Percentiles rank a stretch among this genome's conserved stretches.
These are phyloP conservation scores for Arthrocladium fulminans DNA, from an alignment of 2,329 filamentous ascomycete genomes.

Conservation along the genomic window DNA sequence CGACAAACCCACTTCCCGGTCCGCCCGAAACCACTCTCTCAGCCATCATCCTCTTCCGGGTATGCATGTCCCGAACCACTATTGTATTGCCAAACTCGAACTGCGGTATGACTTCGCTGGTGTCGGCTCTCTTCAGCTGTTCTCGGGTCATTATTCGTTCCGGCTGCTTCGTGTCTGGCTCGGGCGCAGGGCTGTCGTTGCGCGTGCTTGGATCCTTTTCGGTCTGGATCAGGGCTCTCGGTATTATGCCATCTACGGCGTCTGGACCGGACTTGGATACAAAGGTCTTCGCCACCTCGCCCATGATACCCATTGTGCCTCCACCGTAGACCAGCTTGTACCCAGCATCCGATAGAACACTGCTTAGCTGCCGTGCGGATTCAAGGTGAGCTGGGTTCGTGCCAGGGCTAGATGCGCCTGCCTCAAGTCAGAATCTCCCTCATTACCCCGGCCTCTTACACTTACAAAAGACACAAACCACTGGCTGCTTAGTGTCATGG, in stretches of 20 bases:
- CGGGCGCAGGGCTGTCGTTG: constrained; percentile 10
- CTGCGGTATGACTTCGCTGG: constrained; percentile 27
- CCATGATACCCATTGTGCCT: constrained; percentile 91
- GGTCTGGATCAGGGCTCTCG: constrained; percentile 68
- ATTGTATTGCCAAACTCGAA: constrained; percentile 69
- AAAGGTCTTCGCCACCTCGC: constrained; percentile 78
- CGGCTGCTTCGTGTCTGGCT: constrained; percentile 27
- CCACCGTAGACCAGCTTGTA: constrained; percentile 89
- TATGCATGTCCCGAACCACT: constrained; percentile 92
- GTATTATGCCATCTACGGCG: constrained; percentile 88
- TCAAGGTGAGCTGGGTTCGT: constrained; percentile 64
- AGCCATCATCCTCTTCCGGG: constrained; percentile 89
- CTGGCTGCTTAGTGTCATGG: constrained; percentile 40
- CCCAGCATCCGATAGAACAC: constrained; percentile 63
- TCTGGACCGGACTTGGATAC: constrained; percentile 72
- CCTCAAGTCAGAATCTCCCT: constrained; percentile 27
- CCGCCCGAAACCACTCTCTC: constrained; percentile 73
- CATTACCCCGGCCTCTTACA: not conserved
- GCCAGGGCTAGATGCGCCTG: constrained; percentile 74
- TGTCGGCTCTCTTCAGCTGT: constrained; percentile 21
- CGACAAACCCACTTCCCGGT: constrained; percentile 78
- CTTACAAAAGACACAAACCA: constrained; percentile 76
- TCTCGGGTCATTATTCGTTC: constrained; percentile 56
- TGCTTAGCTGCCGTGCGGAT: constrained; percentile 67
- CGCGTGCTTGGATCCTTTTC: constrained; percentile 40